Conservation (phyloP, 2,329 filamentous ascomycete genomes). For the Hypoxylon sp. region DNA sequence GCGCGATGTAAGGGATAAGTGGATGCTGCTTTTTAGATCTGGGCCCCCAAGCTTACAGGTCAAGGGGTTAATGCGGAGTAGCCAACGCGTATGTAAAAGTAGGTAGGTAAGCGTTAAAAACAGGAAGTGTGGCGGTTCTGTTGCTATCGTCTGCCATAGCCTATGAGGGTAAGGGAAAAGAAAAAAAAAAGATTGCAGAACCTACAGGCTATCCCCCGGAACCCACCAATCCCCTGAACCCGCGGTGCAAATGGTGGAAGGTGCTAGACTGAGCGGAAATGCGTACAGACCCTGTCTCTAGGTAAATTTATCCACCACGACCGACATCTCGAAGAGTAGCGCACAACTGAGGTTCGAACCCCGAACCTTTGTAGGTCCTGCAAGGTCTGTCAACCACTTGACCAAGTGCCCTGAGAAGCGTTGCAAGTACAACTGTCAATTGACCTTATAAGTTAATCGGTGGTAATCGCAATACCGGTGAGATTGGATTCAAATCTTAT, state of each 20-base stretch:
- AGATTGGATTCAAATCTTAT: background rate
- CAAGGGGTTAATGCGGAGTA: background rate
- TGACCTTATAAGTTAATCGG: background rate
- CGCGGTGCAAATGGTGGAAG: too few relatives aligned
- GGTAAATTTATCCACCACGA: too few relatives aligned
- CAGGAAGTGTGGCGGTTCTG: too few relatives aligned
- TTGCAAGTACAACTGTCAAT: background rate
- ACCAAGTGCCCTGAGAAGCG: background rate
- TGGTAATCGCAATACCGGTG: background rate
- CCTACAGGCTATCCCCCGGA: too few relatives aligned
- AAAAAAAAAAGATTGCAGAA: too few relatives aligned
- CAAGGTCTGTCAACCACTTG: background rate
- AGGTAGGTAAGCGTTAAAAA: too few relatives aligned
- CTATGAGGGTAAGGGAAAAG: too few relatives aligned
- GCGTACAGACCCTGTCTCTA: too few relatives aligned
- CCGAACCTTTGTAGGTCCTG: background rate
- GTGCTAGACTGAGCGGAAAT: too few relatives aligned
- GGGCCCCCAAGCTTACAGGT: background rate
- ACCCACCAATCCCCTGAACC: too few relatives aligned
- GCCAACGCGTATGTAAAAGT: too few relatives aligned
- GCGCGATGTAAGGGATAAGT: background rate
- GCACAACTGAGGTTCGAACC: background rate
- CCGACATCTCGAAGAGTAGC: background rate
- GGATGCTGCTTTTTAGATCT: background rate
- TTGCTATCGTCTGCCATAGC: too few relatives aligned